Percentiles rank a stretch among this genome's conserved stretches.
Conservation (phyloP, 176 grass and related monocot species). For the Zoysia japonica region DNA sequence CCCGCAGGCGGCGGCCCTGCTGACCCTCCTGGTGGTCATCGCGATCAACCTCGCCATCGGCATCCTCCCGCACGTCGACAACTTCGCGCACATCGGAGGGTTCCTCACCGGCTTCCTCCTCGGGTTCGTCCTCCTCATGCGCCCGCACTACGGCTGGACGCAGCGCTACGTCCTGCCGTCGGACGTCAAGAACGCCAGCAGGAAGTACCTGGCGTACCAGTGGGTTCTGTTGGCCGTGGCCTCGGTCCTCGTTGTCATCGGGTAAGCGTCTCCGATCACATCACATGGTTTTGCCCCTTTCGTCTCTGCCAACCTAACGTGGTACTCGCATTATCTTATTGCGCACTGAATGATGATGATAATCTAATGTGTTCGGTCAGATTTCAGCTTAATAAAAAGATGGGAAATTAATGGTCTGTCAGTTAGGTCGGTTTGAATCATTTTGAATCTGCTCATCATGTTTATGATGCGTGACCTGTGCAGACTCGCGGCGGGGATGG, state of each 20-base stretch:
- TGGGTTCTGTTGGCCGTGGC: slow-evolving; percentile 55
- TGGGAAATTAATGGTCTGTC: background rate
- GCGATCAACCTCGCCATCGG: slow-evolving; percentile 79
- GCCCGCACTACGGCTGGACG: slow-evolving; percentile 73
- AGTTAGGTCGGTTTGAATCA: slow-evolving; percentile 26
- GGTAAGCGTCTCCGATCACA: slow-evolving; percentile 50
- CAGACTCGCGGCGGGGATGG: slow-evolving; percentile 66
- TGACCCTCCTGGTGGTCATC: slow-evolving; percentile 74
- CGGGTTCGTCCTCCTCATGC: slow-evolving; percentile 74
- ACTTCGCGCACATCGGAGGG: slow-evolving; percentile 89
- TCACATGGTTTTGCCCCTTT: slow-evolving; percentile 11
- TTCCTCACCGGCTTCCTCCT: slow-evolving; percentile 88
- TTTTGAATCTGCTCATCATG: slow-evolving; percentile 18
- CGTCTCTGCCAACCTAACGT: slow-evolving; percentile 17
- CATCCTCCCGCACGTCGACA: slow-evolving; percentile 88
- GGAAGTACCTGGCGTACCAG: slow-evolving; percentile 77
- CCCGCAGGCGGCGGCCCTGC: slow-evolving; percentile 63
- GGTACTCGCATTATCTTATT: slow-evolving; percentile 3
- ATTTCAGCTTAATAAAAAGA: background rate
- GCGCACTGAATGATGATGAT: background rate
- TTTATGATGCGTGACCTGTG: background rate
- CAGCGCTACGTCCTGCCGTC: slow-evolving; percentile 64
- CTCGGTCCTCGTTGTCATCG: slow-evolving; percentile 47
- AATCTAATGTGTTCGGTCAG: slow-evolving; percentile 14
- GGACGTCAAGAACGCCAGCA: slow-evolving; percentile 49